Conservation (phyloP, 495 filamentous ascomycete species). For the Penicillium pancosmium region DNA sequence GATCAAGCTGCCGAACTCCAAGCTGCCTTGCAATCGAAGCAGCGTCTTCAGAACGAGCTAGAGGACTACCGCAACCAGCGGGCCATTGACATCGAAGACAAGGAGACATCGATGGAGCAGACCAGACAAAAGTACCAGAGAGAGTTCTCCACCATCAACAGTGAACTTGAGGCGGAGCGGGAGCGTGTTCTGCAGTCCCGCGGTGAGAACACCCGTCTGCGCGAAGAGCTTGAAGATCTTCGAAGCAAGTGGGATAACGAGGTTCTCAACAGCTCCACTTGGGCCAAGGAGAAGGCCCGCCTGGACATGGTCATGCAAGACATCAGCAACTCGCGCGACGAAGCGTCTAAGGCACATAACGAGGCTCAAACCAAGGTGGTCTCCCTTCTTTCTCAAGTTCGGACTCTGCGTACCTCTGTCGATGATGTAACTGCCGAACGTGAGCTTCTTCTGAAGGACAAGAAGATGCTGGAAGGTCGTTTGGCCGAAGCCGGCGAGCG, state of each 20-base stretch:
- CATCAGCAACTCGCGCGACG: conserved; percentile 84
- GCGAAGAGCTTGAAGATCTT: conserved; percentile 93
- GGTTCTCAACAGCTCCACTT: conserved; percentile 94
- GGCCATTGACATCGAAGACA: conserved; percentile 95
- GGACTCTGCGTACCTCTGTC: conserved; percentile 76
- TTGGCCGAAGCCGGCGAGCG: conserved; percentile 84
- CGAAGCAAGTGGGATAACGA: conserved; percentile 98
- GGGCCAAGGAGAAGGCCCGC: conserved; percentile 96
- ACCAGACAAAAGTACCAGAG: conserved; percentile 96
- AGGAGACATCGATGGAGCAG: conserved; percentile 94
- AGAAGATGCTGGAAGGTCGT: conserved; percentile 85
- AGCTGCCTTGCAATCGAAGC: conserved; percentile 85
- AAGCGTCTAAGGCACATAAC: conserved; percentile 89
- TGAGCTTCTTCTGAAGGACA: conserved; percentile 84
- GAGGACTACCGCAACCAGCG: conserved; percentile 96
- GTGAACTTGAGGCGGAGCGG: conserved; percentile 89
- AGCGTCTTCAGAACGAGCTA: conserved; percentile 93
- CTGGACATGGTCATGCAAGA: conserved; percentile 91
- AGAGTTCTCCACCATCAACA: conserved; percentile 84
- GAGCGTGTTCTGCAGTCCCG: conserved; percentile 77
- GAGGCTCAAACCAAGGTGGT: conserved; percentile 94
- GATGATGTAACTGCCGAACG: conserved; percentile 87
- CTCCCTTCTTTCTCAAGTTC: conserved; percentile 86
- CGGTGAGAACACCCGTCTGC: conserved; percentile 70
- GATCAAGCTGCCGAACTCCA: conserved; percentile 90